Evolutionary conservation across 148 eudicot genomes (phyloP), one percentile per base, ranked within the genome.

Genomic region (Rhododendron ferrugineum): DNA sequence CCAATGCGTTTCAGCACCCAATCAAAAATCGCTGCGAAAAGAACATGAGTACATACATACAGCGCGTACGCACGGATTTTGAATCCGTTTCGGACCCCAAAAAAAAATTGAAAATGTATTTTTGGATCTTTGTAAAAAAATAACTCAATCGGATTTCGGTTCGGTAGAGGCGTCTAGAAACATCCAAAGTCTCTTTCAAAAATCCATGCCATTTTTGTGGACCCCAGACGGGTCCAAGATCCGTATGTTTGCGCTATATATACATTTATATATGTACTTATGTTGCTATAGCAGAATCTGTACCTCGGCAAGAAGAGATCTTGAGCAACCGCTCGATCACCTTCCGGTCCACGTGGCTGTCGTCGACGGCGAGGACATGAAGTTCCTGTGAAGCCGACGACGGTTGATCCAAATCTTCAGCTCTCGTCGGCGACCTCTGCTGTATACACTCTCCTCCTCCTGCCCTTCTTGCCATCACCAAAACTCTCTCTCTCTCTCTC

Each of bases 321-420:
- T 82, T 90, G 30, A 93, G 87, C 86, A 93, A 68, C 1, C 88
- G 82, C 86, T 93, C 93, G 84, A 93, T 93, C 60, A 93, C 91
- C 84, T 91, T 93, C 50, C 95, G 83, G 84, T 93, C 95, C 5
- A 93, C 90, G 77, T 77, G 87, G 81, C 93, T 93, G 76, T 93
- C 95, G 80, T 93, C 95, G 3, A 93, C 95, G 75, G 95, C 95
- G 44, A 93, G 91, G 47, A 93, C 95, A 86, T 91, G 93, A 40
- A 93, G 84, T 81, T 91, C 92, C 23, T 72, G 81, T 23, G 81
- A 84, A 4, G 36, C 78, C 83, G 20, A 52, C 18, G 30, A 40
- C 58, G 72, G 72, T 66, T n/a, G 34, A 85, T 60, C 30, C 1
- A 1, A 15, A 32, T 5, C 23, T 4, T 28, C 84, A 28, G 5